Evolutionary conservation across 2,329 filamentous ascomycete species (phyloP).

Genomic region (Penicillium sp.): DNA sequence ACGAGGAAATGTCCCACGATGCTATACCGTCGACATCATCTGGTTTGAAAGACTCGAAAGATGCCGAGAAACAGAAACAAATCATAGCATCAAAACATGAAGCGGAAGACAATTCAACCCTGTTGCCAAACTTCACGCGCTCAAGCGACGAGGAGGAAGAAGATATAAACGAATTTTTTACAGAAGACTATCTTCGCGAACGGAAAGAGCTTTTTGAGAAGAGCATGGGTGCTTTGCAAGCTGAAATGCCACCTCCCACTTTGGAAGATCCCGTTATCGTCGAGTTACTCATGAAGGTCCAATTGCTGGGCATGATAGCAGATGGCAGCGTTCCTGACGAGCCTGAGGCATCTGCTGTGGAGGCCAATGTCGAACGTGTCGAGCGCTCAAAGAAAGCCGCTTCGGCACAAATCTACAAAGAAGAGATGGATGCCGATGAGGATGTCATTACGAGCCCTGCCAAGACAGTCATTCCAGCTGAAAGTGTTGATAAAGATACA

Average conservation of each 20-base stretch:
- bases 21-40: background rate
- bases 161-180: constrained; percentile 44
- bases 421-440: constrained; percentile 20
- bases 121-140: constrained; percentile 30
- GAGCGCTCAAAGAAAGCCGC: constrained; percentile 14
- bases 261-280: constrained; percentile 41
- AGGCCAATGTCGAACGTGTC: constrained; percentile 19
- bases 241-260: constrained; percentile 39
- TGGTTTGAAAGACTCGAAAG: constrained; percentile 19
- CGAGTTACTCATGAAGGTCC: constrained; percentile 39
- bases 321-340: constrained; percentile 29
- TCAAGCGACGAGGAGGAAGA: constrained; percentile 45
- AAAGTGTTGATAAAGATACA: constrained; percentile 19
- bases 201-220: constrained; percentile 43
- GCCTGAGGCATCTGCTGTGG: constrained; percentile 22
- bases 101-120: constrained; percentile 5
- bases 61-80: constrained; percentile 9
- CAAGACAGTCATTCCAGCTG: constrained; percentile 9
- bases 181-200: constrained; percentile 45
- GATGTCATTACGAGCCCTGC: constrained; percentile 11
- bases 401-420: constrained; percentile 16
- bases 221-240: constrained; percentile 40
- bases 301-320: constrained; percentile 41
- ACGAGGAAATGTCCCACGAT: constrained; percentile 1
- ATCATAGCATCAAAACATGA: background rate